phyloP scores from a whole-genome alignment of 805 yeast genomes.

The Candida sanyiensis region DNA sequence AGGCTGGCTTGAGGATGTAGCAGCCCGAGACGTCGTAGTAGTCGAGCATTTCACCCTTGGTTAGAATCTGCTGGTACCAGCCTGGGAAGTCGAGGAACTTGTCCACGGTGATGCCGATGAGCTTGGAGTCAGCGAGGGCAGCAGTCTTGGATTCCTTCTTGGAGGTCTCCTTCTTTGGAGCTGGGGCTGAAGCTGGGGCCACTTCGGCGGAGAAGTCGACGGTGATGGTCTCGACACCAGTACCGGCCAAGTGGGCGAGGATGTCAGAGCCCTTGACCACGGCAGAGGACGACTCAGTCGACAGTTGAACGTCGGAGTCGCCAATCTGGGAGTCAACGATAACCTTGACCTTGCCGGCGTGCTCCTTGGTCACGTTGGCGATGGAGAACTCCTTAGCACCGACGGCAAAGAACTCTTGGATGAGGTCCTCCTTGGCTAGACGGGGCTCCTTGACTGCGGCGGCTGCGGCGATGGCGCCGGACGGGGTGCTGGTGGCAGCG shows the following conservation, averaged over 20 bases:
- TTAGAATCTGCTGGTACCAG: slow-evolving; percentile 95
- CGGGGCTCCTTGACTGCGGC: slow-evolving; percentile 80
- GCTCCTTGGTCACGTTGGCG: slow-evolving; percentile 39
- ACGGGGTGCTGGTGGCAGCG: slow-evolving; percentile 63
- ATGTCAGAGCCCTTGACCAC: slow-evolving; percentile 42
- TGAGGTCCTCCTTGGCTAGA: slow-evolving; percentile 77
- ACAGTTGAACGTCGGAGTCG: slow-evolving; percentile 33
- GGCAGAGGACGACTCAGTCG: slow-evolving; percentile 49
- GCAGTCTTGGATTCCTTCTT: slow-evolving; percentile 17
- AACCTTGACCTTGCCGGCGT: slow-evolving; percentile 55
- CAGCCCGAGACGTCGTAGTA: slow-evolving; percentile 99
- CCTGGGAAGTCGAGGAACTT: slow-evolving; percentile 88
- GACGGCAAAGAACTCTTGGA: slow-evolving; percentile 53
- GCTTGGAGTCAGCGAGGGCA: slow-evolving; percentile 74
- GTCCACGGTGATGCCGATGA: slow-evolving; percentile 94
- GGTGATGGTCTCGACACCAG: slow-evolving; percentile 46
- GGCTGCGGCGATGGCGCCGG: slow-evolving; percentile 55
- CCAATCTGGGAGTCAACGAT: slow-evolving; percentile 50
- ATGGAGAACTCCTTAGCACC: slow-evolving; percentile 57
- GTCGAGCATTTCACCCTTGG: slow-evolving; percentile 97
- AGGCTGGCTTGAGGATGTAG: slow-evolving; percentile 94
- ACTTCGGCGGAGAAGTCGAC: slow-evolving; percentile 49
- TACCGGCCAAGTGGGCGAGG: slow-evolving; percentile 40
- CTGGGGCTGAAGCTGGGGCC: slow-evolving; percentile 22
- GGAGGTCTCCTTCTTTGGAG: slow-evolving; percentile 3